These are phyloP conservation scores for Xylariaceae sp. DNA, from an alignment of 2,329 filamentous ascomycete genomes.

Conservation along the genomic window DNA sequence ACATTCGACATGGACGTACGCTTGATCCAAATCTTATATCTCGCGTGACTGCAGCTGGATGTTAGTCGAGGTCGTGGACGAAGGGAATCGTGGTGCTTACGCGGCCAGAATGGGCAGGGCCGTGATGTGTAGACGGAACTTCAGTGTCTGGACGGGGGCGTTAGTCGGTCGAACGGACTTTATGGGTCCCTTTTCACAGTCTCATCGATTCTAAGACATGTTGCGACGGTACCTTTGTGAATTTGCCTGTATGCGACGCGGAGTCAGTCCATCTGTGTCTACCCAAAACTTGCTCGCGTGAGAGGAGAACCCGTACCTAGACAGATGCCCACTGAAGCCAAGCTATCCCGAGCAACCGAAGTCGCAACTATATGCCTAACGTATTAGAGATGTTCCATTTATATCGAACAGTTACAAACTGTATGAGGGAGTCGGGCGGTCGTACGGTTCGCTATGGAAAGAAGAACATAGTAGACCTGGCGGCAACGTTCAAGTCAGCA, in stretches of 20 bases:
- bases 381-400: constrained; percentile 1
- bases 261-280: background rate
- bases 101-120: constrained; percentile 79
- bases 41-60: constrained; percentile 86
- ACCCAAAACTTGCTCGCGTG: background rate
- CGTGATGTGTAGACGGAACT: constrained; percentile 92
- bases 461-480: constrained; percentile 79
- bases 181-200: background rate
- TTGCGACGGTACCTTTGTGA: constrained; percentile 59
- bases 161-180: background rate
- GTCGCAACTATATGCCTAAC: constrained; percentile 55
- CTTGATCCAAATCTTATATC: constrained; percentile 97
- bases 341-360: constrained; percentile 71
- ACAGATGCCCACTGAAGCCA: constrained; percentile 85
- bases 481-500: constrained; percentile 6
- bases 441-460: constrained; percentile 71
- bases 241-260: constrained; percentile 59
- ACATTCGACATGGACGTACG: constrained; percentile 32
- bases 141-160: constrained; percentile 54
- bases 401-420: background rate
- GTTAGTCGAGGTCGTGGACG: background rate
- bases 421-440: background rate
- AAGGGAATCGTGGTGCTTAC: constrained; percentile 8
- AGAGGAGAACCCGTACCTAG: constrained; percentile 46
- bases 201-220: background rate